These are phyloP conservation scores for Fraxinus anomala DNA, from an alignment of 257 asterid genomes.

Conservation along the genomic window DNA sequence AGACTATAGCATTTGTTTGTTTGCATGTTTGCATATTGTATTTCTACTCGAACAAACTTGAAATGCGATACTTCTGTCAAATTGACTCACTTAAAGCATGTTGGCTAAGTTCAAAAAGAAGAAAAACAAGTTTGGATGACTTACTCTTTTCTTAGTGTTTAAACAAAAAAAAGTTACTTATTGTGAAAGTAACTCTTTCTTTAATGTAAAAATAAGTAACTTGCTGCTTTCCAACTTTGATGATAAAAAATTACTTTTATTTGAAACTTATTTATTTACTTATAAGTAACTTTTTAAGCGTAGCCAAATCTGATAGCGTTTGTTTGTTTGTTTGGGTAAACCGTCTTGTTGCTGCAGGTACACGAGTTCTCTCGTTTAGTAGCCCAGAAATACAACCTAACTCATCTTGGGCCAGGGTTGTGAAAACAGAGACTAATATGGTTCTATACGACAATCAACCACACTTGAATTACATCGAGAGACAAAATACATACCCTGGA, in stretches of 20 bases:
- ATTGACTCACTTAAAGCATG: not conserved
- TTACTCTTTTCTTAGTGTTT: not conserved
- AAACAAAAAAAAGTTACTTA: not conserved
- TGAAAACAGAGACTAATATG: conserved; percentile 43
- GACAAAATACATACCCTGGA: conserved; percentile 38
- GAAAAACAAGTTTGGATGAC: not conserved
- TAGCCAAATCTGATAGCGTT: not conserved
- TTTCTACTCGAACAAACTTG: not conserved
- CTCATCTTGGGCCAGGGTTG: conserved; percentile 51
- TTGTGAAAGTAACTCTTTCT: not conserved
- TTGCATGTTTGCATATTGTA: not conserved
- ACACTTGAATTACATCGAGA: conserved; percentile 36
- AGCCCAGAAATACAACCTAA: conserved; percentile 46
- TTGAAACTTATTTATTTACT: not conserved
- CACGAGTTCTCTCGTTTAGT: conserved; percentile 56
- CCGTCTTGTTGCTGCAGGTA: conserved; percentile 27
- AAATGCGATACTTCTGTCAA: not conserved
- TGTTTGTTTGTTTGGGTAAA: not conserved
- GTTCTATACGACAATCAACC: conserved; percentile 37
- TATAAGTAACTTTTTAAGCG: not conserved
- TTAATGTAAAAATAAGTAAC: not conserved
- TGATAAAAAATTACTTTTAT: not conserved
- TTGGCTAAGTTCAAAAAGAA: not conserved
- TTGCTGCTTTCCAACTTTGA: not conserved
- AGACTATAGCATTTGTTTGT: not conserved